Conservation (phyloP, 306 rosid genomes). For the Lathyrus aphaca region DNA sequence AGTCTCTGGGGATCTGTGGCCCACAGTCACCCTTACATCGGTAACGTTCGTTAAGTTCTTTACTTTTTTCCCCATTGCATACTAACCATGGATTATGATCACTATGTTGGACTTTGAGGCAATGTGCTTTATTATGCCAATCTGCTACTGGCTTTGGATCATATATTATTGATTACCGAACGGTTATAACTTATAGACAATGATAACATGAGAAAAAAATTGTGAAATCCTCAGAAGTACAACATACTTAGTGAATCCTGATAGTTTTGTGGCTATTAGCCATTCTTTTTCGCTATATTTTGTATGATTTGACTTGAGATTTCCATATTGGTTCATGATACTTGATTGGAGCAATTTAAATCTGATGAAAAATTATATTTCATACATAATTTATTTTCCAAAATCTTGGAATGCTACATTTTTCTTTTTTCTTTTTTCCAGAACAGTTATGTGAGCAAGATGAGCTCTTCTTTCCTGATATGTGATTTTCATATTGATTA, state of each 20-base stretch:
- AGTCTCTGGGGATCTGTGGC: conserved; percentile 73
- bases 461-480: neutral
- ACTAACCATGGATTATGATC: too few species aligned
- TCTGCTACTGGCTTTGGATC: conserved; percentile 29
- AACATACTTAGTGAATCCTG: conserved; percentile 28
- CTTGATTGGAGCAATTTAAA: conserved; percentile 26
- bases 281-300: conserved; percentile 1
- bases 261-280: conserved; percentile 4
- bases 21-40: conserved; percentile 63
- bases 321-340: conserved; percentile 36
- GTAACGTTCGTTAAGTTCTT: conserved; percentile 50
- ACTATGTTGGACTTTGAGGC: too few species aligned
- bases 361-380: conserved; percentile 31
- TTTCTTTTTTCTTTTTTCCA: neutral
- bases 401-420: conserved; percentile 3
- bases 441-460: conserved; percentile 9
- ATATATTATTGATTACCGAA: conserved; percentile 29
- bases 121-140: too few species aligned
- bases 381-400: neutral
- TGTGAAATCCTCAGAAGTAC: conserved; percentile 10
- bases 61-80: too few species aligned
- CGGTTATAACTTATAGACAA: conserved; percentile 25
- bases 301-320: conserved; percentile 14
- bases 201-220: conserved; percentile 16
- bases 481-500: too few species aligned